Evolutionary conservation across 2,329 filamentous ascomycete genomes (phyloP), one percentile per base, ranked within the genome.

Genomic region (Hypoxylon sp.): DNA sequence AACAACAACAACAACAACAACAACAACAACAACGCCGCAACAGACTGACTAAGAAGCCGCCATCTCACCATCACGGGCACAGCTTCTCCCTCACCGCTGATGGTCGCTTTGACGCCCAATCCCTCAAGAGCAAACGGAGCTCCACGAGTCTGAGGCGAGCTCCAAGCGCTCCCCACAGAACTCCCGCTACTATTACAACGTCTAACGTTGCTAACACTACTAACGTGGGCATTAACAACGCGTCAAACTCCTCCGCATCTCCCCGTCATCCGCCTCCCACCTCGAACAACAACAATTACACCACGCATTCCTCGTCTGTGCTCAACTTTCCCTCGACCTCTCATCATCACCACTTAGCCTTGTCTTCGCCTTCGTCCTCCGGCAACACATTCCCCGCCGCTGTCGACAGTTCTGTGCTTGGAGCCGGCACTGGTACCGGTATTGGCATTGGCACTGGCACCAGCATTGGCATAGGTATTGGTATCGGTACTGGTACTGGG

Each of bases 31-130:
- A 86, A 72, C 87, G 89, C 80, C 87, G 88, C 80, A 70, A 70
- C 48, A 84, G 82, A 78, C 86, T 91, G 72, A 86, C 87, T 77
- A 91, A 91, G 83, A 89, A 88, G 78, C 87, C 87, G 63, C 86
- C 83, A 22, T 80, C 86, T 42, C 81, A 84, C 71, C 81, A 63
- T 51, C 81, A 84, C 72, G 80, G 83, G 66, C 82, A 86, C 76
- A 82, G 84, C 70, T 84, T 81, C 54, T 83, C 76, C 17, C 65
- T 72, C 66, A 82, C 76, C 83, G 80, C 85, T 81, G 85, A 88
- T 82, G 81, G 82, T 81, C 80, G 81, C 74, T 82, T 84, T 81
- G 87, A 89, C 82, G 81, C 84, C 80, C 82, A 82, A 75, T 88
- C 86, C 73, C 80, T 90, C 74, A 83, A 85, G 80, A 89, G 86